Base-by-base conservation (phyloP, 805 yeast genomes). In the Brettanomyces nanus region DNA sequence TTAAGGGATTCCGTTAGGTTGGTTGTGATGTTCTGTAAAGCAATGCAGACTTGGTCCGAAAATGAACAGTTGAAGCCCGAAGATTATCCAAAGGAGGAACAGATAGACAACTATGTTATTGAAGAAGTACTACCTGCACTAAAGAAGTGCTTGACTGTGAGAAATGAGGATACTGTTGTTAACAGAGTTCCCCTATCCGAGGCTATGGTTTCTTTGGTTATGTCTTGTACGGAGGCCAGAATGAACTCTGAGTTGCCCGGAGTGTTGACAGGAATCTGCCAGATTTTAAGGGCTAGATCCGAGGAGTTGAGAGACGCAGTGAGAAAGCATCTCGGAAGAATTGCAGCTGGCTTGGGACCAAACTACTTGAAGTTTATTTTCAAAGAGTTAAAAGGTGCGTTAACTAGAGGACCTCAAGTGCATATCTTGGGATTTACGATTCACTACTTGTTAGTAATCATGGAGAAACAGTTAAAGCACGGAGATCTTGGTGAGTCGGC, bases 341-440 rank as follows among this genome's bases (percentile, higher is more conserved):
- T 87, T 34, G 68, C 83, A 2, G 50, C 60, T 1, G 63, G 73
- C 22, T 66, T 90, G 25, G 97, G 97, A 1, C 68, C 95, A 0
- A 57, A 61, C 18, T 87, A 87, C 54, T 62, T 90, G 42, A 68
- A 71, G 39, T 86, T 87, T 53, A 73, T 92, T 35, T 61, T 92
- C 19, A 73, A 73, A 41, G 97, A 92, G 54, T 68, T 92, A 51
- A 77, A 73, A 45, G 61, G 80, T 15, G 94, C 97, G 0, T 66
- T 90, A 38, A 71, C 80, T 4, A 69, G 94, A 53, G 98, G 98
- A 19, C 85, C 95, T 11, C 97, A 92, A 55, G 74, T 87, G 37
- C 98, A 92, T 60, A 86, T 92, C 41, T 72, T 92, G 49, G 86
- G 96, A 52, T 92, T 66, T 61, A 85, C 97, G 1, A 74, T 85